Percentiles rank a stretch among this genome's conserved stretches.
phyloP scores from a whole-genome alignment of 176 grass and related monocot genomes.

The Alopecurus myosuroides region DNA sequence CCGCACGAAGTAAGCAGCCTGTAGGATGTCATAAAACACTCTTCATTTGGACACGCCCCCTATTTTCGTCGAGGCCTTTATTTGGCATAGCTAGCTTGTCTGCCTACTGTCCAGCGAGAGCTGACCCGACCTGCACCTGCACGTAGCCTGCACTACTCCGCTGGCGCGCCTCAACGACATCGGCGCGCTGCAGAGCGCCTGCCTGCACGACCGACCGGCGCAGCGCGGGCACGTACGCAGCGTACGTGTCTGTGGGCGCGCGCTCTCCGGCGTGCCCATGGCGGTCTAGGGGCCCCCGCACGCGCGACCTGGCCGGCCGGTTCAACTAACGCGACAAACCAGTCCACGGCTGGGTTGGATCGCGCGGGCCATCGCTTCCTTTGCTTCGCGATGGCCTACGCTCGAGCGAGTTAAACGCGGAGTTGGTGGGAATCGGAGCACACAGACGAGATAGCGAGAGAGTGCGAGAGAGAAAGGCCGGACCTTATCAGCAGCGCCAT shows the following conservation, averaged over 20 bases:
- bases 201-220: neutral
- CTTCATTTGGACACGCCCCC: neutral
- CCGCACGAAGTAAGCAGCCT: too few relatives aligned
- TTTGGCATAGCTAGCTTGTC: neutral
- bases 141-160: neutral
- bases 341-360: slow-evolving; percentile 31
- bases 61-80: neutral
- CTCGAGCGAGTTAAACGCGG: slow-evolving; percentile 31
- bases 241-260: neutral
- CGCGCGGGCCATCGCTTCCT: neutral
- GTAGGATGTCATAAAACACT: too few relatives aligned
- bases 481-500: slow-evolving; percentile 48
- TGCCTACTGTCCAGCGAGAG: neutral
- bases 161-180: neutral
- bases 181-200: neutral
- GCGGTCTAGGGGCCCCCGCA: neutral
- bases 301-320: neutral
- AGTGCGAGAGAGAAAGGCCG: neutral
- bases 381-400: neutral
- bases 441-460: neutral
- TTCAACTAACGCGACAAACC: slow-evolving; percentile 32
- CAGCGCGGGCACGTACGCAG: neutral
- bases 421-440: slow-evolving; percentile 32
- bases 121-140: neutral
- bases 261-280: neutral